phyloP scores from a whole-genome alignment of 495 filamentous ascomycete species.

The Staphylotrichum longicolle region DNA sequence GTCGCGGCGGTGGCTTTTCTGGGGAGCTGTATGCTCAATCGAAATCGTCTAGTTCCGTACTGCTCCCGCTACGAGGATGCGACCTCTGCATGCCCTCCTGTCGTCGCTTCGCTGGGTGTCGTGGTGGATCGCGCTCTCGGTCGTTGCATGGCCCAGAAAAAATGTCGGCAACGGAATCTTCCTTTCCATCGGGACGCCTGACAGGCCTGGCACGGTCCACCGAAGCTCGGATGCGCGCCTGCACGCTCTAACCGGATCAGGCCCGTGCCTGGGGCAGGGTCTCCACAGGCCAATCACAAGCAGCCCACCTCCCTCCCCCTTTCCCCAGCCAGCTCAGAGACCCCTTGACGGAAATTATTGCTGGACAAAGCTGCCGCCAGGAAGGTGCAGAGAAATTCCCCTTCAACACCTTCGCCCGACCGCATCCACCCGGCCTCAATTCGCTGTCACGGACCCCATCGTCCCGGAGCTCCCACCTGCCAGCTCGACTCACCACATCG shows the following conservation, averaged over 20 bases:
- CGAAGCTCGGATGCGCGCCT: slow-evolving; percentile 16
- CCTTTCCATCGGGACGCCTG: slow-evolving; percentile 5
- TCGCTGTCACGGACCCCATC: slow-evolving; percentile 8
- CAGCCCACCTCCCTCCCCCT: slow-evolving; percentile 40
- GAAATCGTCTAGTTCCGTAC: neutral
- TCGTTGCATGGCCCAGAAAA: slow-evolving; percentile 24
- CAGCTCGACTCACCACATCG: slow-evolving; percentile 19
- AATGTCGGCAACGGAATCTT: slow-evolving; percentile 30
- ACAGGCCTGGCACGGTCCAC: slow-evolving; percentile 34
- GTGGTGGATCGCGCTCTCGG: slow-evolving; percentile 21
- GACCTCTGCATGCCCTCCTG: slow-evolving; percentile 12
- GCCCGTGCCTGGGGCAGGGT: slow-evolving; percentile 36
- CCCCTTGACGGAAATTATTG: slow-evolving; percentile 52
- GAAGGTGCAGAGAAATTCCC: slow-evolving; percentile 38
- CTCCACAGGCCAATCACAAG: slow-evolving; percentile 41
- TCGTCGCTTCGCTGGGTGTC: slow-evolving; percentile 14
- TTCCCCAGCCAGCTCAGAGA: slow-evolving; percentile 38
- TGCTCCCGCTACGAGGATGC: neutral
- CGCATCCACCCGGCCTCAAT: slow-evolving; percentile 22
- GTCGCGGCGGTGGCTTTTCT: neutral
- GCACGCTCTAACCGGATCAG: slow-evolving; percentile 28
- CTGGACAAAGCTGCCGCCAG: slow-evolving; percentile 41
- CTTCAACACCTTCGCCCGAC: slow-evolving; percentile 20
- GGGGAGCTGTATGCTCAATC: neutral
- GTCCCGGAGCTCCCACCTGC: slow-evolving; percentile 5